phyloP scores from a whole-genome alignment of 1,284 basidiomycete species.

The Mycocalia duriaeana region DNA sequence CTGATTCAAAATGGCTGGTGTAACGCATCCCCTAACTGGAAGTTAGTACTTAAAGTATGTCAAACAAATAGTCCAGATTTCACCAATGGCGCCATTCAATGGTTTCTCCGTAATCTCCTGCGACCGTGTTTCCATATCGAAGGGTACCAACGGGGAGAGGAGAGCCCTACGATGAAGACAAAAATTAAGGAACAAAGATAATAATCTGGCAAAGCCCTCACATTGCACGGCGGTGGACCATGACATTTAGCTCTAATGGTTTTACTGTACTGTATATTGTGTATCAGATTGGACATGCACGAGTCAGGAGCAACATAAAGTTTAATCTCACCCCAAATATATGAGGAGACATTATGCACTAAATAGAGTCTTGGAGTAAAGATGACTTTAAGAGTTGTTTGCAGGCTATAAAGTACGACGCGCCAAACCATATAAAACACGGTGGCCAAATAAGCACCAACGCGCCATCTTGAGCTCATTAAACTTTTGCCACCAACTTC shows the following conservation, averaged over 20 bases:
- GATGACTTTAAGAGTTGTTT: neutral
- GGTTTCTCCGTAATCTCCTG: constrained; percentile 49
- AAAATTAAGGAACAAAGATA: constrained; percentile 3
- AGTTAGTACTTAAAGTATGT: no score
- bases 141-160: constrained; percentile 49
- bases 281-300: neutral
- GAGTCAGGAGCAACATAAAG: neutral
- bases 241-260: constrained; percentile 64
- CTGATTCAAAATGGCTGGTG: constrained; percentile 45
- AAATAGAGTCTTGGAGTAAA: neutral
- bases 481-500: neutral
- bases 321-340: neutral
- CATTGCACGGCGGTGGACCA: constrained; percentile 55
- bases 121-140: constrained; percentile 52
- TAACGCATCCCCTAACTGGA: constrained; percentile 69
- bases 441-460: constrained; percentile 29
- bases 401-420: neutral
- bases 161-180: constrained; percentile 31
- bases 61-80: no score
- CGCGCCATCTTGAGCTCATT: constrained; percentile 17
- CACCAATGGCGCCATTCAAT: constrained; percentile 76
- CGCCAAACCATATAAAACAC: constrained; percentile 15
- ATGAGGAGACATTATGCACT: neutral
- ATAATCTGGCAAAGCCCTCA: constrained; percentile 13
- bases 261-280: constrained; percentile 58